Percentiles rank a stretch among this genome's conserved stretches.
These are phyloP conservation scores for Penicillium griseofulvum DNA, from an alignment of 2,329 filamentous ascomycete species.

Conservation along the genomic window DNA sequence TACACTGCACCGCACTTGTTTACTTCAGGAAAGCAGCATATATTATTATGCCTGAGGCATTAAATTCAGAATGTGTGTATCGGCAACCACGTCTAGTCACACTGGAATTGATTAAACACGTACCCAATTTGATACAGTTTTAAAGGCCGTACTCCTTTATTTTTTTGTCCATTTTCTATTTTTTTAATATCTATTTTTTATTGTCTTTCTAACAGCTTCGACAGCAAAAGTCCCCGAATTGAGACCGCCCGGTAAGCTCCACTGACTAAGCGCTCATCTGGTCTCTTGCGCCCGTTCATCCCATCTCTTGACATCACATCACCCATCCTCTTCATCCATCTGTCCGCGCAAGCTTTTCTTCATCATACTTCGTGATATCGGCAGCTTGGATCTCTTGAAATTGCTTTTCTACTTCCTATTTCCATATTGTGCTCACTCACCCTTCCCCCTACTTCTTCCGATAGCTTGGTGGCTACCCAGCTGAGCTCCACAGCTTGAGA, in stretches of 20 bases:
- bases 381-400: constrained; percentile 11
- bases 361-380: constrained; percentile 16
- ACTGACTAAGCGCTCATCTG: constrained; percentile 37
- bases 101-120: neutral
- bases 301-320: constrained; percentile 43
- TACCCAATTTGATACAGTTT: neutral
- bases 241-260: constrained; percentile 24
- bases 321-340: constrained; percentile 29
- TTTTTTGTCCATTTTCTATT: neutral
- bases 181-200: neutral
- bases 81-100: neutral
- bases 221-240: constrained; percentile 2
- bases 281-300: constrained; percentile 33
- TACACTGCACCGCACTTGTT: constrained; percentile 3
- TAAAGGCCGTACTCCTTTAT: neutral
- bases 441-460: constrained; percentile 28
- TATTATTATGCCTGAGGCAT: constrained; percentile 10
- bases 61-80: neutral
- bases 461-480: constrained; percentile 31
- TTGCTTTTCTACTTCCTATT: constrained; percentile 15
- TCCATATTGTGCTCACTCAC: constrained; percentile 15
- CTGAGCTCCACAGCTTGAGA: constrained; percentile 35
- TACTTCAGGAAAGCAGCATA: constrained; percentile 7
- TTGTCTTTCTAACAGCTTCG: constrained; percentile 6
- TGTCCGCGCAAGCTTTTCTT: constrained; percentile 12